A percentile compares a stretch with the other conserved stretches of the same genome.
phyloP scores from a whole-genome alignment of 78 protist species.

The Dictyostelium brefeldianum region DNA sequence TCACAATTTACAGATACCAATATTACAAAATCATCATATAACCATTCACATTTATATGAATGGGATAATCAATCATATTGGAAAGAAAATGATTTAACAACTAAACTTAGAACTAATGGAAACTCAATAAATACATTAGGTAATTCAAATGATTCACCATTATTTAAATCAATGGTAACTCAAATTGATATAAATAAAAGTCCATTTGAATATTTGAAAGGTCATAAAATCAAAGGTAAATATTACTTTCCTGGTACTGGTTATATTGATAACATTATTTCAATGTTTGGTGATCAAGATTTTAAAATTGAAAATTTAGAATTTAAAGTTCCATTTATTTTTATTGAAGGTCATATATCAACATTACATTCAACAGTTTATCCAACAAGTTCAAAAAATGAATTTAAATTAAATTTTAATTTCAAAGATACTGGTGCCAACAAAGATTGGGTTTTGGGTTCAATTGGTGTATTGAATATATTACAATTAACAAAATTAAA shows the following conservation, averaged over 20 bases:
- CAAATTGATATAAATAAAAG: neutral
- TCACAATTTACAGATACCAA: neutral
- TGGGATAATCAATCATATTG: neutral
- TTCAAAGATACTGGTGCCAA: neutral
- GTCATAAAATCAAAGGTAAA: conserved; percentile 35
- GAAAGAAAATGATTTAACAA: neutral
- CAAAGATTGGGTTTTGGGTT: neutral
- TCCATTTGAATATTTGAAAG: conserved; percentile 55
- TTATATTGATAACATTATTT: conserved; percentile 28
- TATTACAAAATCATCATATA: neutral
- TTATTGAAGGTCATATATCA: neutral
- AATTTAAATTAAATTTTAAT: conserved; percentile 2
- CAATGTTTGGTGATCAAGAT: neutral
- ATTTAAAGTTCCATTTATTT: conserved; percentile 9
- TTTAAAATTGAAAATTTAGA: conserved; percentile 16
- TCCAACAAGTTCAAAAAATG: neutral
- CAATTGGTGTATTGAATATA: too few relatives aligned
- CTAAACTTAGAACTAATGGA: too few relatives aligned
- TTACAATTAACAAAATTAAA: too few relatives aligned
- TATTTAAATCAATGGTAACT: too few relatives aligned
- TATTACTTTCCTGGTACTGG: conserved; percentile 49
- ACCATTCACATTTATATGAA: too few relatives aligned
- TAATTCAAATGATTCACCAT: neutral
- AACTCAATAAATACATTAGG: neutral
- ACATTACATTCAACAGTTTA: neutral